Evolutionary conservation across 805 yeast genomes (phyloP), one percentile per base, ranked within the genome.

Genomic region (Starmerella floris): DNA sequence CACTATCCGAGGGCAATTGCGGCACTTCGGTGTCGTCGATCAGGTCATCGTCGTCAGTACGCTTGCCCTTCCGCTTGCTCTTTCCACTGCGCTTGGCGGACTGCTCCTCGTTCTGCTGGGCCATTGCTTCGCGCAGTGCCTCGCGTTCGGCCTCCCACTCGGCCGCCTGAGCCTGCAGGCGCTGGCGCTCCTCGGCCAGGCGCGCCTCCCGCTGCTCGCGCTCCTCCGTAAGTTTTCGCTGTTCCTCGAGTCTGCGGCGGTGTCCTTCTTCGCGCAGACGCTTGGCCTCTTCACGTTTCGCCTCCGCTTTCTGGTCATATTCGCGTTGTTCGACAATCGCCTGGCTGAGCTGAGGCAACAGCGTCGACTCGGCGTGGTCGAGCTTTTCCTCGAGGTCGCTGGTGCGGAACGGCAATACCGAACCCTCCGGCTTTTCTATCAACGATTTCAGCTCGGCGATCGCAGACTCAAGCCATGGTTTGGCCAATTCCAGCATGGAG

Each of bases 321-420:
- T 20, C 35, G n/a, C 34, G 42, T 48, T 91, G 95, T 51, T 83
- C 88, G 22, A 70, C 74, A 40, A 80, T 64, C 23, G 78, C 74
- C 46, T 78, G 73, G 51, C 72, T 80, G 50, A 91, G 68, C 57
- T 85, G 79, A 45, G 73, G 76, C 48, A 73, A 67, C 57, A 85
- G 68, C 0, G 95, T 81, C 43, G 77, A 74, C 39, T 76, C 69
- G 57, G 94, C 95, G 71, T 84, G 72, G 51, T 73, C 73, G n/a
- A 91, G 88, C 63, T 96, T 77, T 51, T 85, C 79, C 54, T 77
- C 79, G 51, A 91, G 67, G 49, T 87, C 95, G 17, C 74, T 74
- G 23, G 79, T 68, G 2, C 93, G 79, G 58, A 75, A 83, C 27
- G 95, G 94, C 10, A 93, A 78, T 51, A 72, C 70, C 37, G 64